A percentile compares a stretch with the other conserved stretches of the same genome.
These are phyloP conservation scores for Pseudocercospora ulei DNA, from an alignment of 2,329 filamentous ascomycete genomes.

Conservation along the genomic window DNA sequence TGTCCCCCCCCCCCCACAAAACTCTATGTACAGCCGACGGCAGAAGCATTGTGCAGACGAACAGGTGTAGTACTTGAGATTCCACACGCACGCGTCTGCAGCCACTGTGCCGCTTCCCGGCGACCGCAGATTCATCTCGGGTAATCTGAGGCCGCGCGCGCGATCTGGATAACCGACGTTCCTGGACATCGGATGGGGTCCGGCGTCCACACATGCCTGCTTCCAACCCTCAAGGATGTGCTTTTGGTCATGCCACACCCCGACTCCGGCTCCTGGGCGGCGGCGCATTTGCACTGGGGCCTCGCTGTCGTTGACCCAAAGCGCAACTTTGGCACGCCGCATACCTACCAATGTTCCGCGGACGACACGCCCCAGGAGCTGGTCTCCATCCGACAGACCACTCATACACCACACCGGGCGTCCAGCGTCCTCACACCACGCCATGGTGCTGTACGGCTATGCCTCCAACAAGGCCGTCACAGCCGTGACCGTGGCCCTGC, in stretches of 20 bases:
- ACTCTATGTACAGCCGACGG: not conserved
- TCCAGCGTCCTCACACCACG: no score
- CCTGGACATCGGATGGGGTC: not conserved
- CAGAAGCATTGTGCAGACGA: not conserved
- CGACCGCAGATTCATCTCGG: not conserved
- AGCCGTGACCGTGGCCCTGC: constrained; percentile 7
- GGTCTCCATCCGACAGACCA: constrained; percentile 2
- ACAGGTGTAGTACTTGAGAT: no score
- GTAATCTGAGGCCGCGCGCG: constrained; percentile 1
- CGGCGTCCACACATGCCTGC: not conserved
- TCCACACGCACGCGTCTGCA: not conserved
- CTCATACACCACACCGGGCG: not conserved
- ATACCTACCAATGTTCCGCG: constrained; percentile 1
- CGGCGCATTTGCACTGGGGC: no score
- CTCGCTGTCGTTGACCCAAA: no score
- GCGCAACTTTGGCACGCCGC: not conserved
- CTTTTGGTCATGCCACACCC: constrained; percentile 1
- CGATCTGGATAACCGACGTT: not conserved
- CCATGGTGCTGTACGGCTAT: constrained; percentile 13
- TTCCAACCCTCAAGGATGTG: constrained; percentile 4
- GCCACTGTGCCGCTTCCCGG: not conserved
- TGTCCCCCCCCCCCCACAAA: not conserved
- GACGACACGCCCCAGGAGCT: not conserved
- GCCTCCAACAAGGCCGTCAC: constrained; percentile 11
- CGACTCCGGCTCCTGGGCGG: constrained; percentile 1